Evolutionary conservation across 2,329 filamentous ascomycete species (phyloP), one percentile per base, ranked within the genome.

Genomic region (Microsporum canis): DNA sequence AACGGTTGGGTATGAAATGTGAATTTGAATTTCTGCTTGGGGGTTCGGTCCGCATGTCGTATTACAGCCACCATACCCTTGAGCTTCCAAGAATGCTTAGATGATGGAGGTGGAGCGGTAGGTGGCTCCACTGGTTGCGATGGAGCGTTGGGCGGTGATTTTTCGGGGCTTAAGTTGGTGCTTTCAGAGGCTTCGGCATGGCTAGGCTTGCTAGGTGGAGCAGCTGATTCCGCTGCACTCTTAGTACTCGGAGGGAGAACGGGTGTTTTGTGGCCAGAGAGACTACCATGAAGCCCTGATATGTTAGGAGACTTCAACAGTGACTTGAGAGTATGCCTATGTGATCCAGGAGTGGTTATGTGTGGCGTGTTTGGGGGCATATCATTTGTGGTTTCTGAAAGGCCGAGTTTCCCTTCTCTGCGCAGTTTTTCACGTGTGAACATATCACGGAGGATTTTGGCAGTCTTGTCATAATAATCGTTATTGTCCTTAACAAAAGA

Each of bases 401-500:
- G 63, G 61, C 75, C 67, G 62, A 71, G 58, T 38, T 68, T 64
- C 57, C 74, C 71, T 63, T 76, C 68, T 49, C 65, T 67, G 63
- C 68, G 68, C 62, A 73, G 68, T 69, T 86, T 89, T 73, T 96
- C 92, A 65, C 84, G 84, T 65, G 95, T 79, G 66, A 99, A 97
- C 71, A 95, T 89, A 5, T 94, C 87, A 70, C 86, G 89, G 58
- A 99, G 78, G 57, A 97, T 96, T 63, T 80, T 86, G 27, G 94
- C 85, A 67, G 88, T 94, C 69, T 90, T 89, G 69, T 97, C 89
- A 72, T 99, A 99, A 74, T 99, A 99, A 63, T 95, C 91, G 64
- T 96, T 92, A 69, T 99, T 99, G 73, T 99, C 95, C 73, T 99
- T 99, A 73, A 99, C 94, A 69, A 99, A 99, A 71, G 92, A 97